Conservation (phyloP, 768 basidiomycete species). For the Lactifluus hygrophoroides region DNA sequence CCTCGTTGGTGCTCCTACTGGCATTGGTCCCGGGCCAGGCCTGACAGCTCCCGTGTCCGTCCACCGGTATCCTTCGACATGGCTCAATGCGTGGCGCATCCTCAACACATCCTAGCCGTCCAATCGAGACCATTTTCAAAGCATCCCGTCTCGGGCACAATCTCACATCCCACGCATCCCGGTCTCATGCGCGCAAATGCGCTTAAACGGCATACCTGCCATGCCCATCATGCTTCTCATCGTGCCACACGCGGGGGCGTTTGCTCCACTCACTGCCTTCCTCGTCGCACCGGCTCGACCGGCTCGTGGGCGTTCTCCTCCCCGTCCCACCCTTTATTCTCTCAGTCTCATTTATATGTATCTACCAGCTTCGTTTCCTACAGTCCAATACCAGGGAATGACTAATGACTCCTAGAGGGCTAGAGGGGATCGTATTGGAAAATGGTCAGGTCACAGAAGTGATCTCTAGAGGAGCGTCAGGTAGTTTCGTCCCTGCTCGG, state of each 20-base stretch:
- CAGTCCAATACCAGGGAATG: too few species aligned
- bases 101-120: conserved; percentile 29
- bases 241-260: conserved; percentile 63
- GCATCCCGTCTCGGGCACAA: conserved; percentile 23
- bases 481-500: too few species aligned
- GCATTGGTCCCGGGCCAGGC: too few species aligned
- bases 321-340: conserved; percentile 38
- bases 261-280: conserved; percentile 54
- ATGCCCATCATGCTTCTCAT: conserved; percentile 63
- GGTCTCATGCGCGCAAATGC: conserved; percentile 21
- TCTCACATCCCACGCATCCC: conserved; percentile 48
- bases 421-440: too few species aligned
- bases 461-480: too few species aligned
- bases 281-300: conserved; percentile 55
- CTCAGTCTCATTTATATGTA: too few species aligned
- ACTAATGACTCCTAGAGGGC: too few species aligned
- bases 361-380: too few species aligned
- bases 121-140: conserved; percentile 33
- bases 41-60: conserved; percentile 15
- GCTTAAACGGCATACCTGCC: conserved; percentile 21
- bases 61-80: conserved; percentile 16
- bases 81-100: not conserved
- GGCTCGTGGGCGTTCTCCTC: conserved; percentile 55
- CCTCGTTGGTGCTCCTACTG: too few species aligned
- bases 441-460: too few species aligned